Base-by-base conservation (phyloP, 1,284 basidiomycete genomes). In the Leucoagaricus sp. region DNA sequence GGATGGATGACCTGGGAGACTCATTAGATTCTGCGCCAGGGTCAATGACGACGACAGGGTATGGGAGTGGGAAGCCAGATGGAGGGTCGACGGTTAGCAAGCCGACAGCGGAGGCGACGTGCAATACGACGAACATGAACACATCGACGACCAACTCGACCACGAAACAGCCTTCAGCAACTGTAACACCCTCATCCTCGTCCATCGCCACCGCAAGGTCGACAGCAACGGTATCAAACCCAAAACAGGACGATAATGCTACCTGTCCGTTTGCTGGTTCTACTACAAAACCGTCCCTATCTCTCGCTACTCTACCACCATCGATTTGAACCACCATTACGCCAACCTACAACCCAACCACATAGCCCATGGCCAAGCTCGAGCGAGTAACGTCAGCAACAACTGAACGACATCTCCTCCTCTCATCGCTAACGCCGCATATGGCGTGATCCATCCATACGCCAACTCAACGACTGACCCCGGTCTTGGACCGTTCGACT, bases 361-460 rank as follows among this genome's bases (percentile, higher is more conserved):
- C n/a, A n/a, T n/a, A n/a, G n/a, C n/a, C 17, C 49, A 48, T 25
- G 36, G 47, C 17, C 25, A 54, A 21, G 49, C 38, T 17, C 6
- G 46, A 19, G 41, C 53, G 5, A 33, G 15, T n/a, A 41, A 46
- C 44, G 33, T 25, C 21, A 46, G 19, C 33, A 9, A 36, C 45
- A 44, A 49, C 57, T 36, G 47, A 26, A 49, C 56, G 29, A 53
- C 63, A 8, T 65, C 66, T 9, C 64, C 65, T 19, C 66, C 69
- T 9, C 66, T 67, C 4, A 66, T 65, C 3, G 54, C 67, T 15
- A 63, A 66, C 58, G 53, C 55, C 19, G 47, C 44, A 25, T 53
- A 58, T 17, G 54, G 48, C 8, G 4, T 44, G 19, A 31, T 55
- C 21, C 38, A 50, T 25, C 19, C 38, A 7, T 41, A 42, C 33